These are phyloP conservation scores for Magnusiomyces sp. DNA, from an alignment of 1,139 yeast species.

Conservation along the genomic window DNA sequence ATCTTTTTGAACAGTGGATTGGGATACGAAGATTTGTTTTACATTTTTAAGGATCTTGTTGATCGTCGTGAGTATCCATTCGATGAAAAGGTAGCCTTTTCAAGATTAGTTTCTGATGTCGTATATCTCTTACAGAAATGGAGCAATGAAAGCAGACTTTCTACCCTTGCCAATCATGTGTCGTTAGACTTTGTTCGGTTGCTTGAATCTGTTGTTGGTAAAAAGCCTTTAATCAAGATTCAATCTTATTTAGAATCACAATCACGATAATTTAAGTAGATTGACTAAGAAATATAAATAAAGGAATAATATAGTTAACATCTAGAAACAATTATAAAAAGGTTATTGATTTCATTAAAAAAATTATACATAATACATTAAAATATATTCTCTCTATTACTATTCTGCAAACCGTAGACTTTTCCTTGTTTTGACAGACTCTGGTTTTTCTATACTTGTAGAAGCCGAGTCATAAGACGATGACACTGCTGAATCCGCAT, in stretches of 20 bases:
- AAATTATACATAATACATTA: not conserved
- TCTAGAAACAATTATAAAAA: not conserved
- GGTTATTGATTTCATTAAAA: no score
- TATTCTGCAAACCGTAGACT: slow-evolving; percentile 6
- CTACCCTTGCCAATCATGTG: not conserved
- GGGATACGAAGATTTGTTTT: slow-evolving; percentile 59
- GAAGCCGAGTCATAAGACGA: no score
- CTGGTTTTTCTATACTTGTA: not conserved
- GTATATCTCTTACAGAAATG: slow-evolving; percentile 24
- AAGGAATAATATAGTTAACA: not conserved
- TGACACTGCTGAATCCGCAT: no score
- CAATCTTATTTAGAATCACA: not conserved
- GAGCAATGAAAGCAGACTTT: slow-evolving; percentile 8
- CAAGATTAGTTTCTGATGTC: slow-evolving; percentile 24
- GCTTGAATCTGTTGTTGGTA: not conserved
- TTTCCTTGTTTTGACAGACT: not conserved
- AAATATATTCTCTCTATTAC: not conserved
- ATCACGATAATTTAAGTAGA: not conserved
- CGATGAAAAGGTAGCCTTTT: slow-evolving; percentile 22
- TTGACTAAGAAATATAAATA: not conserved
- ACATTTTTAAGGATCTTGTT: slow-evolving; percentile 55
- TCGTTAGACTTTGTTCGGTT: not conserved
- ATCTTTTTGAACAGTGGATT: slow-evolving; percentile 73
- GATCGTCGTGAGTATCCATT: slow-evolving; percentile 40
- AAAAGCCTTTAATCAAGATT: not conserved